Percentiles rank a stretch among this genome's conserved stretches.
phyloP scores from a whole-genome alignment of 202 grass and related monocot genomes.

The Zizania palustris region DNA sequence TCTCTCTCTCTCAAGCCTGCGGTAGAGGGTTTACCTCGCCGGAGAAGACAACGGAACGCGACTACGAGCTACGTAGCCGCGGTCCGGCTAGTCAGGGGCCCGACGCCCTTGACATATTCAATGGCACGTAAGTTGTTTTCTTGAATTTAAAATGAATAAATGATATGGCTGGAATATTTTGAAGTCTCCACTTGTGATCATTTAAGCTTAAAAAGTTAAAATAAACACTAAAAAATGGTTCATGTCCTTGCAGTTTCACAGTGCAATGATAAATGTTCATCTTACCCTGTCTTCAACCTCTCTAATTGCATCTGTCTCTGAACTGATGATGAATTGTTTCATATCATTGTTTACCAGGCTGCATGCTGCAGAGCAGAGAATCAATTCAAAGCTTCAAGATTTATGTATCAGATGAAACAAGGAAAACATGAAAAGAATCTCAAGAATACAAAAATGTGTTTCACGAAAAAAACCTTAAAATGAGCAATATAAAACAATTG shows the following conservation, averaged over 20 bases:
- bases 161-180: neutral
- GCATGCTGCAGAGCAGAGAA: constrained; percentile 70
- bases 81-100: too few relatives aligned
- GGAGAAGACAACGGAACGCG: too few relatives aligned
- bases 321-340: constrained; percentile 93
- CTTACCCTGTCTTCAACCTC: constrained; percentile 92
- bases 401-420: constrained; percentile 34
- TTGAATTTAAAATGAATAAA: neutral
- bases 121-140: too few relatives aligned
- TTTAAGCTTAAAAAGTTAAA: constrained; percentile 7
- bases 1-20: too few relatives aligned
- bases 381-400: constrained; percentile 18
- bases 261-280: constrained; percentile 26
- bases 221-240: neutral
- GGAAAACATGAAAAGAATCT: constrained; percentile 23
- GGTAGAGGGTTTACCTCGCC: too few relatives aligned
- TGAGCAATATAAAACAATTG: constrained; percentile 13
- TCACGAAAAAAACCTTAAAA: neutral
- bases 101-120: too few relatives aligned
- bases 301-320: constrained; percentile 87
- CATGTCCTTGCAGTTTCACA: neutral
- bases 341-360: constrained; percentile 95
- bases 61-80: too few relatives aligned
- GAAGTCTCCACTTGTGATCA: constrained; percentile 5
- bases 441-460: constrained; percentile 25